Evolutionary conservation across 2,329 filamentous ascomycete genomes (phyloP).

Genomic region (Trichoderma atrobrunneum): DNA sequence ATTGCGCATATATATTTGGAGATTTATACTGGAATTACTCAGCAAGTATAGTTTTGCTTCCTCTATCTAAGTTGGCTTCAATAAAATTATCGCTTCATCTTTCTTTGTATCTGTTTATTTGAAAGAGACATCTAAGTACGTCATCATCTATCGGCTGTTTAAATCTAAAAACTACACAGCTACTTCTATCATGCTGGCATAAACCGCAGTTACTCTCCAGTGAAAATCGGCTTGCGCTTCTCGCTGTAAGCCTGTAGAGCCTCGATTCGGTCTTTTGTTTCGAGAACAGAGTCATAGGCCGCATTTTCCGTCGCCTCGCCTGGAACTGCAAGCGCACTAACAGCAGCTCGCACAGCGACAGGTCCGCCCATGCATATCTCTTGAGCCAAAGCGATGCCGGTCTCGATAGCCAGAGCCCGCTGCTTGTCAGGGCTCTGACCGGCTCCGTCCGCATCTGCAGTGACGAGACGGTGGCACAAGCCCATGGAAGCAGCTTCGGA

Average conservation of each 20-base stretch:
- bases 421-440: not conserved
- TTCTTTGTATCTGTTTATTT: not conserved
- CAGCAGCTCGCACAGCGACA: slow-evolving; percentile 72
- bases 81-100: not conserved
- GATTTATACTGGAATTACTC: not conserved
- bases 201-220: too few species aligned
- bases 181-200: too few species aligned
- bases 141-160: too few species aligned
- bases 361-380: slow-evolving; percentile 83
- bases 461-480: not conserved
- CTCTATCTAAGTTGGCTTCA: not conserved
- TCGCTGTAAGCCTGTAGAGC: not conserved
- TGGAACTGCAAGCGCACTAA: slow-evolving; percentile 66
- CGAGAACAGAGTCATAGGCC: not conserved
- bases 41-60: not conserved
- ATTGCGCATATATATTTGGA: not conserved
- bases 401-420: not conserved
- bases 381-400: not conserved
- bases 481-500: not conserved
- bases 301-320: not conserved
- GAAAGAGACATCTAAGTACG: not conserved
- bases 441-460: not conserved
- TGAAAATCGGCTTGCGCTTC: too few species aligned
- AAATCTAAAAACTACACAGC: not conserved
- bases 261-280: not conserved